Base-by-base conservation (phyloP, 192 early-diverging fungal genomes). In the Thamnidium elegans region DNA sequence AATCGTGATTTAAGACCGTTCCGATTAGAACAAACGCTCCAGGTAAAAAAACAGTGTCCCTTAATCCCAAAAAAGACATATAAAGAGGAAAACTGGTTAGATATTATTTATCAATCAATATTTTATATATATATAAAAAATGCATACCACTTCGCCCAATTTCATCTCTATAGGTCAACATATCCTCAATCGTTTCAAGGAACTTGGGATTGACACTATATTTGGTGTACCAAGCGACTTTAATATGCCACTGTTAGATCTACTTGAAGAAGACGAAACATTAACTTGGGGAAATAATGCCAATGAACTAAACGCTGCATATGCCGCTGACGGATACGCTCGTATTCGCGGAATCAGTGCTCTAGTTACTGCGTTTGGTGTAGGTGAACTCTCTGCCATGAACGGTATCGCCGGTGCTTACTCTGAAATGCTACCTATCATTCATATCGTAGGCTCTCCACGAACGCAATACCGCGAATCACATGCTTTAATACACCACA, bases 401-500 rank as follows among this genome's bases (percentile, higher is more conserved):
- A 78, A 78, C 58, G 77, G 69, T 53, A 71, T 67, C 45, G 78
- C 75, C 39, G 78, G 78, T 17, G 75, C 76, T 7, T 66, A 59
- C 20, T 58, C 76, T 36, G 78, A 80, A 64, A 67, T 78, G 69
- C 69, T 80, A 0, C 76, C 78, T 0, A 76, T 80, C 11, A 62
- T 80, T 11, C 78, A 80, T 71, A 78, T 80, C 50, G 78, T 78
- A 23, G 78, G 78, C 14, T 72, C 76, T 15, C 78, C 78, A 7
- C 59, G 44, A 6, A 80, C 78, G 13, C 58, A 68, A 36, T 75
- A 72, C 42, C 78, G 78, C 48, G 50, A 68, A 4, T 19, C 63
- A 1, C 76, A 76, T 11, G 75, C 76, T 20, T 39, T 80, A 11
- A 52, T 80, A 15, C 78, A 80, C 58, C 78, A 80, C 31, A 69